These are phyloP conservation scores for Clonostachys solani DNA, from an alignment of 2,329 filamentous ascomycete species.

Conservation along the genomic window DNA sequence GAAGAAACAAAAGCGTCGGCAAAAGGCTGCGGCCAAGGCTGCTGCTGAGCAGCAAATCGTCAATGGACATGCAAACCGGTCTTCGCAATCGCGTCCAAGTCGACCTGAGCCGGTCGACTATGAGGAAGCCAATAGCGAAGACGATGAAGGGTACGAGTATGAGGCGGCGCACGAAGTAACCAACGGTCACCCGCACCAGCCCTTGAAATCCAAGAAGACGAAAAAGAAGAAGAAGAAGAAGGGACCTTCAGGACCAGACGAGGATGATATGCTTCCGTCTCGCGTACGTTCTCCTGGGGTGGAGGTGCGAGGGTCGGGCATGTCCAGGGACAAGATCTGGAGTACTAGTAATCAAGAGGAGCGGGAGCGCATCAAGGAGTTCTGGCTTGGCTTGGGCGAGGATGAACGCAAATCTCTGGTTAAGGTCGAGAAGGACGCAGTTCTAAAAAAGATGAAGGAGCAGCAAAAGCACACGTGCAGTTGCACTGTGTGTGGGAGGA, in stretches of 20 bases:
- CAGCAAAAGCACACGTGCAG: conserved; percentile 99
- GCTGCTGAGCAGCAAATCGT: conserved; percentile 31
- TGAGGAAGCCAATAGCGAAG: conserved; percentile 52
- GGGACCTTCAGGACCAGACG: conserved; percentile 7
- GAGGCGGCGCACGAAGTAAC: conserved; percentile 15
- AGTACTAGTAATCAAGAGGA: conserved; percentile 93
- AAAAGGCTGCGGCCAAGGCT: conserved; percentile 74
- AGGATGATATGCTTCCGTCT: not conserved
- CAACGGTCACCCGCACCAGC: conserved; percentile 19
- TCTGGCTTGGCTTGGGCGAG: conserved; percentile 92
- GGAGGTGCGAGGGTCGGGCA: conserved; percentile 23
- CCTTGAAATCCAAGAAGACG: conserved; percentile 51
- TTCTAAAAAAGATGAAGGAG: conserved; percentile 99
- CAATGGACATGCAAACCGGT: conserved; percentile 35
- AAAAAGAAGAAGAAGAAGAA: conserved; percentile 68
- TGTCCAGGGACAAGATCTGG: conserved; percentile 87
- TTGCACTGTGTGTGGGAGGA: conserved; percentile 93
- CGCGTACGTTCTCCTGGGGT: too few relatives aligned
- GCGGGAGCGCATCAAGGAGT: conserved; percentile 94
- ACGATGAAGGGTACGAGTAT: conserved; percentile 41
- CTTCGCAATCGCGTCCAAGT: conserved; percentile 14
- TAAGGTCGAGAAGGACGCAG: conserved; percentile 97
- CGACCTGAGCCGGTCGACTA: conserved; percentile 29
- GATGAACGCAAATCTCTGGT: conserved; percentile 92
- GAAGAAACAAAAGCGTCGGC: conserved; percentile 92